Conservation (phyloP, 768 basidiomycete genomes). For the Chalciporus chontae region DNA sequence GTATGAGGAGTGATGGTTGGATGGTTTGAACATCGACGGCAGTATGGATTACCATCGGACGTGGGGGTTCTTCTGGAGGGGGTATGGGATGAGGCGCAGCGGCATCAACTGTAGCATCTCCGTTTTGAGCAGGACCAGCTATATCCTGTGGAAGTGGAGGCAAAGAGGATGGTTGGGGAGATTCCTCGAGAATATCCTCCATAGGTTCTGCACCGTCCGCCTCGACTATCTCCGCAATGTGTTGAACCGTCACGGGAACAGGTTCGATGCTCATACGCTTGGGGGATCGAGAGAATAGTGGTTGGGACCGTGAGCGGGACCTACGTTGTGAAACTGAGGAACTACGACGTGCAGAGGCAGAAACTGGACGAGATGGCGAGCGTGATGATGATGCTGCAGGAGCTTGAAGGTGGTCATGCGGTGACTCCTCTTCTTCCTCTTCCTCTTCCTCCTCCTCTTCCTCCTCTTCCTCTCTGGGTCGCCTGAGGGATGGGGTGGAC, state of each 20-base stretch:
- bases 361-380: conserved; percentile 17
- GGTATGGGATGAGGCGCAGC: background rate
- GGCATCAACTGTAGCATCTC: background rate
- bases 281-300: conserved; percentile 8
- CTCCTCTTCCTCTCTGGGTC: conserved; percentile 13
- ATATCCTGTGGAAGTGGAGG: conserved; percentile 2
- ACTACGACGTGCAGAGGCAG: conserved; percentile 13
- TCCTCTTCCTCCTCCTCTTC: conserved; percentile 13
- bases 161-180: conserved; percentile 26
- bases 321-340: conserved; percentile 15
- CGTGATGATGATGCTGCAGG: conserved; percentile 8
- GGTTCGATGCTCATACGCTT: conserved; percentile 1
- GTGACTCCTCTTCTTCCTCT: conserved; percentile 7
- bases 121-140: background rate
- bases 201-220: conserved; percentile 14
- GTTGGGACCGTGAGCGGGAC: conserved; percentile 14
- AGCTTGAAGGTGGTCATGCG: conserved; percentile 1
- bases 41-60: conserved; percentile 22
- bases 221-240: conserved; percentile 8
- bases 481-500: conserved; percentile 17
- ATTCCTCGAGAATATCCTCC: conserved; percentile 21
- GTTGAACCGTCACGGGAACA: background rate
- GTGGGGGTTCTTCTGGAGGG: conserved; percentile 2
- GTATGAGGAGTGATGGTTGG: conserved; percentile 32
- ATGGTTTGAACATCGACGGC: conserved; percentile 27